A percentile compares a stretch with the other conserved stretches of the same genome.
These are phyloP conservation scores for Scheffersomyces lignosus DNA, from an alignment of 805 yeast species.

Conservation along the genomic window DNA sequence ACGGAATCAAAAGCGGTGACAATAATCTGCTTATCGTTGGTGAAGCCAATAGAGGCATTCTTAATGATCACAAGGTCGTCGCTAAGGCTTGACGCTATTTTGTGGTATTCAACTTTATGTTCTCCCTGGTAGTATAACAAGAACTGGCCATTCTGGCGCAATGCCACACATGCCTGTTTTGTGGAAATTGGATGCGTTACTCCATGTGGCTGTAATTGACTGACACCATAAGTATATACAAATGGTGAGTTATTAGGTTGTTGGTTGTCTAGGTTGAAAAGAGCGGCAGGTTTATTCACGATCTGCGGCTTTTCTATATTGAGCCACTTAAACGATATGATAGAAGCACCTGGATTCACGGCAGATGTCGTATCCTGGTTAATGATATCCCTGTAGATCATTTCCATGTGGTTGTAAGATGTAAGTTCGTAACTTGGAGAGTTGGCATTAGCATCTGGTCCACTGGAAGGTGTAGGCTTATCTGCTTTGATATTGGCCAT, in stretches of 20 bases:
- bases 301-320: conserved; percentile 67
- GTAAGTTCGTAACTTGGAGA: conserved; percentile 44
- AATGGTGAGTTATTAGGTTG: conserved; percentile 13
- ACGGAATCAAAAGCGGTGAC: conserved; percentile 41
- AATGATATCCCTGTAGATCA: conserved; percentile 45
- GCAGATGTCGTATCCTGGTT: conserved; percentile 9
- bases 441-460: conserved; percentile 27
- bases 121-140: conserved; percentile 64
- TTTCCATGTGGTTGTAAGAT: conserved; percentile 46
- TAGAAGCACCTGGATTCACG: conserved; percentile 14
- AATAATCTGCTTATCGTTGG: conserved; percentile 45
- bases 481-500: conserved; percentile 29
- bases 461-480: conserved; percentile 17
- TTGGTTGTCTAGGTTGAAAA: conserved; percentile 17
- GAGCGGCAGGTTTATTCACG: conserved; percentile 57
- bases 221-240: conserved; percentile 55
- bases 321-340: conserved; percentile 68
- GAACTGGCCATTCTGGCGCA: conserved; percentile 62
- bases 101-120: conserved; percentile 58
- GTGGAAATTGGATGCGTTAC: conserved; percentile 66
- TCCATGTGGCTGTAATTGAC: conserved; percentile 59
- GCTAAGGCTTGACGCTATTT: conserved; percentile 26
- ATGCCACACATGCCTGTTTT: conserved; percentile 68
- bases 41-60: conserved; percentile 55
- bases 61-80: conserved; percentile 23